Conservation (phyloP, 2,329 filamentous ascomycete genomes). For the Penicillium sp. region DNA sequence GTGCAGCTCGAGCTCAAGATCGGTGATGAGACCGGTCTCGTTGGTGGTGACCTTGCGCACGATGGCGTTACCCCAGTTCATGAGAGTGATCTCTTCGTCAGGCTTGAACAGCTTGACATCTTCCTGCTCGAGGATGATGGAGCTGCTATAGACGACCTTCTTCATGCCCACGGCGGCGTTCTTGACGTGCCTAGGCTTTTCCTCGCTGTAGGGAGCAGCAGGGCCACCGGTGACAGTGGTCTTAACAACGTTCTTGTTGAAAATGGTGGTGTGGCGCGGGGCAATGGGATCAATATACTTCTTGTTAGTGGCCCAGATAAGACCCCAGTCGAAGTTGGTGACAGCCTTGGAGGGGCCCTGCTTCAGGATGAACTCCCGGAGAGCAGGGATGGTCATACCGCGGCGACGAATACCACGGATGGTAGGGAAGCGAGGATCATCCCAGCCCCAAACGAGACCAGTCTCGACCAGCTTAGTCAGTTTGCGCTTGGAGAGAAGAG, state of each 20-base stretch:
- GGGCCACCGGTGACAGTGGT: constrained; percentile 66
- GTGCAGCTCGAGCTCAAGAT: constrained; percentile 79
- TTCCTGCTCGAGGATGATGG: constrained; percentile 78
- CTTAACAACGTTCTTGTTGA: constrained; percentile 67
- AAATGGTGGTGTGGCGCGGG: constrained; percentile 70
- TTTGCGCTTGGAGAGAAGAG: constrained; percentile 52
- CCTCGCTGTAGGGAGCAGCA: constrained; percentile 61
- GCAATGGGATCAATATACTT: constrained; percentile 77
- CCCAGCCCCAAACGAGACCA: constrained; percentile 51
- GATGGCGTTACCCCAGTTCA: constrained; percentile 78
- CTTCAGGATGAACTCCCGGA: constrained; percentile 51
- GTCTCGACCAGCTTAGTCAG: constrained; percentile 50
- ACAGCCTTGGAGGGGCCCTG: constrained; percentile 51
- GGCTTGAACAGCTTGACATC: constrained; percentile 78
- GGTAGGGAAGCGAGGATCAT: constrained; percentile 52
- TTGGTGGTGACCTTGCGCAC: constrained; percentile 51
- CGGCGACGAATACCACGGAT: constrained; percentile 50
- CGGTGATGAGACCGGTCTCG: constrained; percentile 59
- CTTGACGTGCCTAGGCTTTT: constrained; percentile 86
- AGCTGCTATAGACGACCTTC: constrained; percentile 73
- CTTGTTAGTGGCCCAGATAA: constrained; percentile 63
- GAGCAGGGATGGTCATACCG: constrained; percentile 49
- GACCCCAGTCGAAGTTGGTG: constrained; percentile 50
- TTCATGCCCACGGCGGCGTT: constrained; percentile 81
- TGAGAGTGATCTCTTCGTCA: constrained; percentile 89